Evolutionary conservation across 129 eudicot genomes (phyloP), one percentile per base, ranked within the genome.

Genomic region (Tanacetum coccineum): DNA sequence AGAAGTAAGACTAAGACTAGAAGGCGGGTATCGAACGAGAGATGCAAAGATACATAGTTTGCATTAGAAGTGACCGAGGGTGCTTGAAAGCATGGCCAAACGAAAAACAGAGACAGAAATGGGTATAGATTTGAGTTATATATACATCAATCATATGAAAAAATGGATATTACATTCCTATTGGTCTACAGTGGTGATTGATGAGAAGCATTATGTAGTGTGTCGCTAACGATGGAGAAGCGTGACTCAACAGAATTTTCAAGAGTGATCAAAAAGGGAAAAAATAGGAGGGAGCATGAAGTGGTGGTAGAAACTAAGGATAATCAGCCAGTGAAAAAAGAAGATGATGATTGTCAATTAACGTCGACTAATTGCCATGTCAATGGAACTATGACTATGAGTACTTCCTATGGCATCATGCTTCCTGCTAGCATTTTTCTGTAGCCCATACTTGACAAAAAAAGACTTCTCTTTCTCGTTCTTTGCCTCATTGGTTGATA

Each of bases 191-290:
- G 74, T 82, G 63, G 47, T 8, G 50, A 51, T 74, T 66, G 76
- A 74, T 22, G n/a, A n/a, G 92, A 86, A 21, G 92, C 92, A 59
- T 82, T 71, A n/a, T 53, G 61, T 49, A 48, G 42, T 77, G 20
- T 86, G 92, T 77, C 87, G 92, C 45, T 86, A n/a, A 86, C 12
- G 83, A 80, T 86, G 92, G n/a, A n/a, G 92, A 86, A 82, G 92
- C 66, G 80, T 13, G 60, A 14, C 80, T 86, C n/a, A 21, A 60
- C 52, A 62, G 67, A 68, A 68, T 82, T 86, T 62, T 13, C 68
- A 26, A 42, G 70, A 54, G 66, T 74, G 22, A 72, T 80, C 76
- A 67, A 69, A 22, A 58, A 19, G 17, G 83, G 66, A 7, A 59
- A 39, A 26, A 42, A 48, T 66, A 26, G 69, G 45, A 44, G 32